Conservation (phyloP, 805 yeast species). For the Yarrowia sp. region DNA sequence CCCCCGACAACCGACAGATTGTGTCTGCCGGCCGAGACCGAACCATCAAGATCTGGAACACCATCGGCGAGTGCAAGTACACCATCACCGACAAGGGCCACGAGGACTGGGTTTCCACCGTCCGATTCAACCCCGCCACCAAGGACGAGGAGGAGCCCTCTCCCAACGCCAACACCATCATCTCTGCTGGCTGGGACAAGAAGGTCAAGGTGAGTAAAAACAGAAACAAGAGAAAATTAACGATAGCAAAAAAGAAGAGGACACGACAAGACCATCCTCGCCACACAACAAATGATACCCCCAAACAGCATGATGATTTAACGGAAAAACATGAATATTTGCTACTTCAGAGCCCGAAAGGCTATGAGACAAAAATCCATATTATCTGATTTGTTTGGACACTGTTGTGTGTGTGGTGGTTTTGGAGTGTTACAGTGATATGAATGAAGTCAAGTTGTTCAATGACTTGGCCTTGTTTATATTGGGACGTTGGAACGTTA, state of each 20-base stretch:
- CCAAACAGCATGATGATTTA: conserved; percentile 18
- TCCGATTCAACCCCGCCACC: conserved; percentile 87
- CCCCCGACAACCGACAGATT: conserved; percentile 95
- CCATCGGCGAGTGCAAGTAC: conserved; percentile 95
- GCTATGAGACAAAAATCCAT: conserved; percentile 89
- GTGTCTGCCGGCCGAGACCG: conserved; percentile 99
- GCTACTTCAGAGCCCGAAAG: conserved; percentile 91
- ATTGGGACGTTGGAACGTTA: no score
- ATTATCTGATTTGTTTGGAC: conserved; percentile 7
- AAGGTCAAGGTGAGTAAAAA: conserved; percentile 90
- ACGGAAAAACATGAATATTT: conserved; percentile 64
- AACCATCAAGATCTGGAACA: conserved; percentile 99
- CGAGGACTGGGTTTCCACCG: conserved; percentile 99
- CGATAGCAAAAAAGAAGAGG: background rate
- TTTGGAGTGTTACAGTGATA: no score
- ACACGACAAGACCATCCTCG: background rate
- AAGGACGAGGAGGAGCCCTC: conserved; percentile 49
- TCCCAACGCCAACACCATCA: conserved; percentile 65
- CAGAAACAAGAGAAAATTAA: background rate
- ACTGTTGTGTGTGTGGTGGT: background rate
- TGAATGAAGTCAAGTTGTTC: no score
- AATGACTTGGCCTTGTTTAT: no score
- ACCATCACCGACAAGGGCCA: conserved; percentile 82
- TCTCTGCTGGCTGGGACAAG: conserved; percentile 99
- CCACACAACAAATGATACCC: background rate